A percentile compares a stretch with the other conserved stretches of the same genome.
phyloP scores from a whole-genome alignment of 768 basidiomycete genomes.

The Pleurotus platypus region DNA sequence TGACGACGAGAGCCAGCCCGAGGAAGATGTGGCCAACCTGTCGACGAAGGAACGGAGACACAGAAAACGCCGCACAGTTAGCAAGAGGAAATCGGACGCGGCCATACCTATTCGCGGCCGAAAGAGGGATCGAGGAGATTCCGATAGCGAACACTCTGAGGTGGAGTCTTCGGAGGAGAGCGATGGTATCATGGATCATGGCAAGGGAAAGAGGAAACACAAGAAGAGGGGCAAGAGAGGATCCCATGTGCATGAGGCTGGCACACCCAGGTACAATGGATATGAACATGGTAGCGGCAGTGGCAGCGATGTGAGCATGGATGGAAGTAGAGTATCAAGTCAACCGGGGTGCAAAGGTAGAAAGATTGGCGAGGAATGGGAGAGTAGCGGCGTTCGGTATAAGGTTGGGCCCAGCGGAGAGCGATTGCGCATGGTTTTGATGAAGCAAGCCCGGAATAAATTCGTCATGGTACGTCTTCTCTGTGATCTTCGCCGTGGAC shows the following conservation, averaged over 20 bases:
- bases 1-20: constrained; percentile 33
- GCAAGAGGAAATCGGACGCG: constrained; percentile 47
- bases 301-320: constrained; percentile 42
- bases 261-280: background rate
- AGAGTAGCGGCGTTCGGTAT: constrained; percentile 62
- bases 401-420: constrained; percentile 72
- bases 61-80: constrained; percentile 56
- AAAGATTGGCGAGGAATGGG: constrained; percentile 75
- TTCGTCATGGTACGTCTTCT: constrained; percentile 63
- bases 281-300: constrained; percentile 28
- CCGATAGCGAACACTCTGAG: constrained; percentile 35
- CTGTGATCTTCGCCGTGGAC: background rate
- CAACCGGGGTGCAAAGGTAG: constrained; percentile 48
- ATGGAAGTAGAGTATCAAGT: constrained; percentile 44
- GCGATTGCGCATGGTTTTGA: constrained; percentile 62
- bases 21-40: constrained; percentile 33
- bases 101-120: constrained; percentile 41
- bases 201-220: constrained; percentile 52
- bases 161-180: constrained; percentile 8
- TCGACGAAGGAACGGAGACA: constrained; percentile 41
- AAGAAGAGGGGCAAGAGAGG: constrained; percentile 16
- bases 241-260: constrained; percentile 2
- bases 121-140: constrained; percentile 63
- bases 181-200: constrained; percentile 28
- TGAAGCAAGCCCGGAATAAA: constrained; percentile 67